phyloP scores from a whole-genome alignment of 2,329 filamentous ascomycete species.

The Xylariaceae sp. region DNA sequence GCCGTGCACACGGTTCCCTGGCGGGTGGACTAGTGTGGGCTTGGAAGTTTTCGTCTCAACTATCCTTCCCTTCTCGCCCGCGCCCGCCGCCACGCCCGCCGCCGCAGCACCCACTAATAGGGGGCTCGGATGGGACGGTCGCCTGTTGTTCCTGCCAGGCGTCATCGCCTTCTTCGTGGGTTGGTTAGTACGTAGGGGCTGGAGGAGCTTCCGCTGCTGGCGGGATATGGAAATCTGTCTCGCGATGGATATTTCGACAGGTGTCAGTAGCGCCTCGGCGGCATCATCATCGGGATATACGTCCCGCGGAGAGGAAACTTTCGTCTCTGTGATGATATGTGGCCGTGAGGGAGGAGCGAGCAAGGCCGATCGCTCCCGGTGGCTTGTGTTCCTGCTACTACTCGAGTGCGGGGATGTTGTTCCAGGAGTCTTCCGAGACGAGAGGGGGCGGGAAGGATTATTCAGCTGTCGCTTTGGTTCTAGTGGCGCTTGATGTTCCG shows the following conservation, averaged over 20 bases:
- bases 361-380: conserved; percentile 29
- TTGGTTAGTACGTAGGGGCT: conserved; percentile 41
- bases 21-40: conserved; percentile 41
- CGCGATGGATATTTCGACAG: conserved; percentile 62
- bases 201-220: conserved; percentile 54
- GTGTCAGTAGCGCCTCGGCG: conserved; percentile 35
- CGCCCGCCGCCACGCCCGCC: conserved; percentile 23
- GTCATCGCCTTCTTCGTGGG: conserved; percentile 9
- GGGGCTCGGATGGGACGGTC: conserved; percentile 5
- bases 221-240: conserved; percentile 61
- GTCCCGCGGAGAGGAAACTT: conserved; percentile 32
- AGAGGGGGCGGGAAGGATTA: no score
- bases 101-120: conserved; percentile 13
- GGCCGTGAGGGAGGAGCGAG: conserved; percentile 30
- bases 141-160: conserved; percentile 4
- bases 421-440: conserved; percentile 30
- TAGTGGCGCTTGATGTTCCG: conserved; percentile 28
- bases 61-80: conserved; percentile 33
- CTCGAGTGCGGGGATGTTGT: conserved; percentile 22
- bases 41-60: conserved; percentile 39
- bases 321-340: conserved; percentile 30
- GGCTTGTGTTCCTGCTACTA: no score
- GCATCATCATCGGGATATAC: conserved; percentile 21
- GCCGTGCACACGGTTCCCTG: conserved; percentile 29
- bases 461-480: conserved; percentile 47